Percentiles rank a stretch among this genome's conserved stretches.
Evolutionary conservation across 495 filamentous ascomycete species (phyloP).

Genomic region (Talaromyces ruber): DNA sequence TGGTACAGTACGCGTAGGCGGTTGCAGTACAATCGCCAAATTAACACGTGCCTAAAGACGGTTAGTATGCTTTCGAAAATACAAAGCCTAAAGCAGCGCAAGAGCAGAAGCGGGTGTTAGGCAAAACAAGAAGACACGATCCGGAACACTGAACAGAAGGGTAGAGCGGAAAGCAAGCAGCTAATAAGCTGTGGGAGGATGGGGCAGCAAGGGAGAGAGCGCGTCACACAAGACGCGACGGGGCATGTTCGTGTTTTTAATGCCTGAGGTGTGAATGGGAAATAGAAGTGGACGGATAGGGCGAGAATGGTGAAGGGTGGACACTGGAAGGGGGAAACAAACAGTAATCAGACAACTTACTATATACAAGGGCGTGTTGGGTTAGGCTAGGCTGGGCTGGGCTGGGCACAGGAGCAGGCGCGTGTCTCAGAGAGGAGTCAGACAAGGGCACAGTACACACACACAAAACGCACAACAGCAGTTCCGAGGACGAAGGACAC

Average conservation of each 20-base stretch:
- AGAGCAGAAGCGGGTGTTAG: constrained; percentile 9
- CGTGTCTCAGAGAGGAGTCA: background rate
- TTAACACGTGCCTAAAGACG: constrained; percentile 10
- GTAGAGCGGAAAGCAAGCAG: background rate
- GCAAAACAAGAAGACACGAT: constrained; percentile 9
- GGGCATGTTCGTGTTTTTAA: background rate
- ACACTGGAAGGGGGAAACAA: constrained; percentile 12
- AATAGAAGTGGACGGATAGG: background rate
- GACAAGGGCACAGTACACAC: constrained; percentile 13
- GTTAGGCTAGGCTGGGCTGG: constrained; percentile 2
- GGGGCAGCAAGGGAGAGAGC: constrained; percentile 9
- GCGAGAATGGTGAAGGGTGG: too few species aligned
- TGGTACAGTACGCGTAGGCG: background rate
- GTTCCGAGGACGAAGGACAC: constrained; percentile 27
- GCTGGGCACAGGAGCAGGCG: constrained; percentile 10
- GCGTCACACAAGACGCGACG: constrained; percentile 10
- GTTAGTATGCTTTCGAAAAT: constrained; percentile 6
- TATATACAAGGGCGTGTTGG: background rate
- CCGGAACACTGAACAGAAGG: background rate
- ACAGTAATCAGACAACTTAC: constrained; percentile 8
- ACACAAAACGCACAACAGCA: constrained; percentile 13
- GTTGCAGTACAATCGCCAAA: background rate
- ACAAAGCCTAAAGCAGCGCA: background rate
- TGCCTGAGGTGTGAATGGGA: constrained; percentile 7
- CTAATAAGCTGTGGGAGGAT: constrained; percentile 4